phyloP scores from a whole-genome alignment of 2,329 filamentous ascomycete species.

The Diplodia corticola region DNA sequence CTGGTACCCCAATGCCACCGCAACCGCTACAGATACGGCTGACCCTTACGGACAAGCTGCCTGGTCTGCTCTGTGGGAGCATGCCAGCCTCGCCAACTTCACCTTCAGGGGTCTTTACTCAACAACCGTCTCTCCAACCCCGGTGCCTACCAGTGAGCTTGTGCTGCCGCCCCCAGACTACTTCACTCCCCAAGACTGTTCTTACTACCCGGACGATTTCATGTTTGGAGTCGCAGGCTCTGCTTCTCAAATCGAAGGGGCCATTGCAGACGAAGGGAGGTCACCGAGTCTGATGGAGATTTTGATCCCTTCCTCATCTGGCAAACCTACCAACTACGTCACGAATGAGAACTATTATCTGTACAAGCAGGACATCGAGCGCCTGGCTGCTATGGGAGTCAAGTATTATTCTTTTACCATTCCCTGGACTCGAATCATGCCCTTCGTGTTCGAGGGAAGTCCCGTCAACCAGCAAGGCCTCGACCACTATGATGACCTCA shows the following conservation, averaged over 20 bases:
- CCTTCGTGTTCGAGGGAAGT: conserved; percentile 49
- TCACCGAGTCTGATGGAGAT: conserved; percentile 43
- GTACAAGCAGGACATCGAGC: conserved; percentile 50
- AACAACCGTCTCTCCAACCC: conserved; percentile 42
- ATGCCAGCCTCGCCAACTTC: conserved; percentile 39
- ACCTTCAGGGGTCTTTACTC: conserved; percentile 44
- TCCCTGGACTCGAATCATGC: conserved; percentile 53
- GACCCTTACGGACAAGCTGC: conserved; percentile 44
- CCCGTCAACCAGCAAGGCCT: conserved; percentile 50
- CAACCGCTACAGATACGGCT: conserved; percentile 36
- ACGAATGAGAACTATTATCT: conserved; percentile 48
- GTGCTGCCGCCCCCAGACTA: conserved; percentile 37
- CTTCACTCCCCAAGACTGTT: conserved; percentile 33
- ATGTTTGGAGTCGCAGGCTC: conserved; percentile 46
- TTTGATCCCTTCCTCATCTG: conserved; percentile 31
- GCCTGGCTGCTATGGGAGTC: conserved; percentile 39
- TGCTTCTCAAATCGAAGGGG: conserved; percentile 49
- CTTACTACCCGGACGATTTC: conserved; percentile 37
- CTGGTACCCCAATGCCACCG: conserved; percentile 41
- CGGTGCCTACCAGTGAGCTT: conserved; percentile 38
- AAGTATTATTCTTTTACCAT: conserved; percentile 47
- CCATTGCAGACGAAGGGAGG: conserved; percentile 43
- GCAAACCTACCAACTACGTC: conserved; percentile 29
- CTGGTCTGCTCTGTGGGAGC: conserved; percentile 42
- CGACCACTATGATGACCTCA: conserved; percentile 52